Evolutionary conservation across 2,329 filamentous ascomycete genomes (phyloP), one percentile per base, ranked within the genome.

Genomic region (Nigrograna mackinnonii): DNA sequence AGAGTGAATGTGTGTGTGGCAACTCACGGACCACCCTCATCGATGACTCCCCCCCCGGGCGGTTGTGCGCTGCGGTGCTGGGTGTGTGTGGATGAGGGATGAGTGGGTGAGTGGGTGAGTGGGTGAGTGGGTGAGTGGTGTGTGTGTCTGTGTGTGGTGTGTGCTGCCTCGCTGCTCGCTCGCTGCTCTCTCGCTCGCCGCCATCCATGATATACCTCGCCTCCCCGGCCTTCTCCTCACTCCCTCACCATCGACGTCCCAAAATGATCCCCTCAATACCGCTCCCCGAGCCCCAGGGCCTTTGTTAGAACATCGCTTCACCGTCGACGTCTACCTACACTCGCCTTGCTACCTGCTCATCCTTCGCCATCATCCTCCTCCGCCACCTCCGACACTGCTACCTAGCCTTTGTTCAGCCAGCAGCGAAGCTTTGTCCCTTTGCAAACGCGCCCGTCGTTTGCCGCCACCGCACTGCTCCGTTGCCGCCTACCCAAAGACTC

Each of bases 201-300:
- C n/a, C 31, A 33, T 9, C 31, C 11, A 11, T 9, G 9, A 33
- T 9, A 9, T 22, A 36, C 32, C 33, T 37, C 33, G 39, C 39
- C 31, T 39, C 37, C 39, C 12, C 28, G 19, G n/a, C 39, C 37
- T 11, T 35, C 37, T 21, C 34, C 37, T n/a, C 37, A 35, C 21
- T 17, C 6, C 28, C 36, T 52, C 60, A 55, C 22, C n/a, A 17
- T 9, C n/a, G 11, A 33, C 32, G 37, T 14, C 22, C 28, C 48
- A 66, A 53, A 53, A 66, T 66, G 62, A 53, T 60, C 52, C 55
- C 58, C 52, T 60, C 59, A 47, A 65, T 58, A 54, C 50, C 60
- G 44, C 49, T 49, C 40, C 51, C 49, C 55, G 55, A 58, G 59
- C 56, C 56, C 56, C 53, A 47, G 50, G 58, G 58, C 60, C 58